Base-by-base conservation (phyloP, 2,329 filamentous ascomycete species). In the Aspergillaceae sp. region DNA sequence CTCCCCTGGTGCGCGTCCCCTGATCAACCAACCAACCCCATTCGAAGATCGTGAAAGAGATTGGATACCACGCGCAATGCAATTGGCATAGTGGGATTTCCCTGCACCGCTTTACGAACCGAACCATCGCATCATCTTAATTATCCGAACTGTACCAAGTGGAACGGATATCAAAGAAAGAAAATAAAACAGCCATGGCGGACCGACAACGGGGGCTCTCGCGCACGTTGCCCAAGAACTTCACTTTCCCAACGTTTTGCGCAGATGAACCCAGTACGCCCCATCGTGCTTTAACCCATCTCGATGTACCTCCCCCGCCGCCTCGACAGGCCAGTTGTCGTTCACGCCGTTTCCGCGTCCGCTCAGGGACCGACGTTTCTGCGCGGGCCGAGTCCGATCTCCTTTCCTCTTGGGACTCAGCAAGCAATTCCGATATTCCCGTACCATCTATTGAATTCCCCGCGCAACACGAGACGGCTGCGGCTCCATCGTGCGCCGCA, bases 191-290 rank as follows among this genome's bases (percentile, higher is more conserved):
- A 19, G 19, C 36, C 9, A 70, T 70, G 67, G 60, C 65, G 51
- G 59, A 63, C 49, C 63, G 63, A 53, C 66, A 62, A 49, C 56
- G 58, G 44, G 64, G 62, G 19, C 59, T 72, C 44, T 73, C 70
- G 48, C 69, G 68, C 45, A 73, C 70, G 27, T 56, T 73, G 28
- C 70, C 70, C 29, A 72, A 72, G 52, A 71, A 71, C 56, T 73
- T 73, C 55, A 70, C 67, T 7, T 69, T 70, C 42, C 60, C 67
- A 43, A 63, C 64, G 42, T 44, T 56, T 41, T 54, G 56, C 42
- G 54, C 56, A 37, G 61, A 61, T 30, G 62, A 62, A 46, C 70
- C 70, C 27, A 69, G 57, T 52, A 73, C 70, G 10, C 70, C 70
- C 48, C 64, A 72, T 50, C 69, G 65, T 48, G 57, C 64, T 10